Evolutionary conservation across 495 filamentous ascomycete genomes (phyloP), one percentile per base, ranked within the genome.

Genomic region (Podospora bellae-mahoneyi): DNA sequence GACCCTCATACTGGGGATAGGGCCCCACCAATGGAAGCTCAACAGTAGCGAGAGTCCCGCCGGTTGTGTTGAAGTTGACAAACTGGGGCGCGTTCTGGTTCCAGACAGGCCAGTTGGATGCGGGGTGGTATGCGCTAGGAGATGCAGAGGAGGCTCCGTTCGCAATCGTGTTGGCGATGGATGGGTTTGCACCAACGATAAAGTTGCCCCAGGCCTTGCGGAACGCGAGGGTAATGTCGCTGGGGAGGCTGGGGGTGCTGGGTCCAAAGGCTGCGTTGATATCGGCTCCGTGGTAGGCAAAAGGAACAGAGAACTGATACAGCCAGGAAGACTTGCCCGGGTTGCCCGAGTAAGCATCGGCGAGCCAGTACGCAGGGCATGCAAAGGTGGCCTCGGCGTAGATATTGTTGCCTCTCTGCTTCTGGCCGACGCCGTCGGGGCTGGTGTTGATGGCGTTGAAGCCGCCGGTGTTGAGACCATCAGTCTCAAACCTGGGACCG

Each of bases 281-380:
- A 61, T 91, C 88, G 20, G 79, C 73, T 56, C 82, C 84, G 77
- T 90, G 88, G n/a, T 74, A 81, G 18, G 86, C 84, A 23, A 84
- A 81, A 0, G 84, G 83, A 1, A 87, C 83, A n/a, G 82, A 86
- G 74, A 86, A 90, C 75, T 90, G 84, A 69, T 89, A 90, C 53
- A 85, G 83, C 78, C 81, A 90, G 23, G 79, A 77, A 19, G 77
- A 68, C 27, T 78, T 74, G 53, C 68, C 60, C 54, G 48, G 19
- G 5, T 26, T 23, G 62, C 64, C 34, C 3, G 69, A 65, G 72
- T 86, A 90, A 18, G 86, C 87, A 32, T 85, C 81, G 9, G 85
- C 87, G 48, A 90, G 78, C 87, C 87, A 91, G 73, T 88, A 85
- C 0, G 85, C 80, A 0, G 88, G 86, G 69, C 88, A 91, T 69